Evolutionary conservation across 306 rosid genomes (phyloP), one percentile per base, ranked within the genome.

Genomic region (Ceratonia siliqua): DNA sequence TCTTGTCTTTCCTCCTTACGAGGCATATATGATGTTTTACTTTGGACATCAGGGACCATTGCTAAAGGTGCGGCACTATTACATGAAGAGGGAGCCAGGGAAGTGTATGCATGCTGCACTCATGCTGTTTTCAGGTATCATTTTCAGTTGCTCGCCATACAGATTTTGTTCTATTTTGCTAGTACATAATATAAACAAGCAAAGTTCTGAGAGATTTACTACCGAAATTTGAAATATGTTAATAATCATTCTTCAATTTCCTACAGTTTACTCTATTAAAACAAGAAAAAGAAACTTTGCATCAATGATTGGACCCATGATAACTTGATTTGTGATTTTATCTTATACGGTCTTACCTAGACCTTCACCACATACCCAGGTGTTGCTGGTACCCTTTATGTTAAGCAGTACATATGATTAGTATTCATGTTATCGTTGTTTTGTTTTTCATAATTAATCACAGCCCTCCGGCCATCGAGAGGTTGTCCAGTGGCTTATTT

Each of bases 21-120:
- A 48, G 18, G 45, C 32, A 43, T 52, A 41, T 49, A 2, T 62
- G 39, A 21, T 25, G 17, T 55, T 76, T 14, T 25, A 28, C 49
- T 56, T 41, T 63, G 69, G 46, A 63, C 35, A 1, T 35, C 81
- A 94, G 99, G 97, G 68, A 94, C 99, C 68, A 94, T 94, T 62
- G 74, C 97, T 25, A 94, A 94, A 75, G 99, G 97, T 62, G 99
- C 99, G 18, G 99, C 86, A 49, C 86, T 94, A 8, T 85, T 92
- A 56, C 99, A 90, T 71, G 89, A 90, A 83, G 97, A 88, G 82
- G 99, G 99, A 18, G 99, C 99, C 30, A 87, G 91, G 87, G 99
- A 94, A 80, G 99, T 94, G 18, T 94, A 91, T 88, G 99, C 99
- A 46, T 94, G 99, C 79, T 92, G 99, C 69, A 88, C 89, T 46